Conservation (phyloP, 805 yeast species). For the Monosporozyma aquatica region DNA sequence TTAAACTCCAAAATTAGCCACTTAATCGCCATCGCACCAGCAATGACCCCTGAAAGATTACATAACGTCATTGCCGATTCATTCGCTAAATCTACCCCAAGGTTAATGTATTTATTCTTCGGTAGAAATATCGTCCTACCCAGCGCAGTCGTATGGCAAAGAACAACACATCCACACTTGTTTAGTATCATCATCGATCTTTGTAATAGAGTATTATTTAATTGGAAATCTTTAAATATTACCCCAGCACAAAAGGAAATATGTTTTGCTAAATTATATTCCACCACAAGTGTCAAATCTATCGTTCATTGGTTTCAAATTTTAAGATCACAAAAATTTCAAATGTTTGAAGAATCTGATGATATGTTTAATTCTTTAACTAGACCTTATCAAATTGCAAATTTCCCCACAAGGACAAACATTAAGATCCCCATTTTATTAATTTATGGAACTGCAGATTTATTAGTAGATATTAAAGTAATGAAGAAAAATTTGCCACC, state of each 20-base stretch:
- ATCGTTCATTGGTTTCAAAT: conserved; percentile 97
- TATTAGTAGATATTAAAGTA: conserved; percentile 76
- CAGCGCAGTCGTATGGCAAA: conserved; percentile 71
- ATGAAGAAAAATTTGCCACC: conserved; percentile 62
- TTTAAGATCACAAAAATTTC: conserved; percentile 64
- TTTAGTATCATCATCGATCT: conserved; percentile 50
- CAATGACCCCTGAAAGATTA: conserved; percentile 83
- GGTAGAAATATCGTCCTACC: conserved; percentile 70
- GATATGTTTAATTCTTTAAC: conserved; percentile 32
- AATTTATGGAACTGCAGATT: conserved; percentile 72
- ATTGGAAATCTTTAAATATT: conserved; percentile 74
- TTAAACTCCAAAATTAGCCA: conserved; percentile 46
- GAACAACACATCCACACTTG: conserved; percentile 27
- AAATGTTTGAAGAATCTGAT: conserved; percentile 72
- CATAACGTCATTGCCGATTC: conserved; percentile 69
- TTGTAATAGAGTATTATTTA: conserved; percentile 58
- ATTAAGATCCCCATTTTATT: conserved; percentile 65
- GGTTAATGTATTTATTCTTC: conserved; percentile 58
- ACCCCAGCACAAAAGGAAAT: conserved; percentile 61
- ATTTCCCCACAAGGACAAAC: conserved; percentile 52
- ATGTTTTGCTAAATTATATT: conserved; percentile 80
- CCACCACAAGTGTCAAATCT: conserved; percentile 83
- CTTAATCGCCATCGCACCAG: conserved; percentile 86
- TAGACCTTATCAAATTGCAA: conserved; percentile 30
- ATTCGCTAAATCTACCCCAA: conserved; percentile 67